Evolutionary conservation across 805 yeast species (phyloP).

Genomic region (Candida parachauliodes): DNA sequence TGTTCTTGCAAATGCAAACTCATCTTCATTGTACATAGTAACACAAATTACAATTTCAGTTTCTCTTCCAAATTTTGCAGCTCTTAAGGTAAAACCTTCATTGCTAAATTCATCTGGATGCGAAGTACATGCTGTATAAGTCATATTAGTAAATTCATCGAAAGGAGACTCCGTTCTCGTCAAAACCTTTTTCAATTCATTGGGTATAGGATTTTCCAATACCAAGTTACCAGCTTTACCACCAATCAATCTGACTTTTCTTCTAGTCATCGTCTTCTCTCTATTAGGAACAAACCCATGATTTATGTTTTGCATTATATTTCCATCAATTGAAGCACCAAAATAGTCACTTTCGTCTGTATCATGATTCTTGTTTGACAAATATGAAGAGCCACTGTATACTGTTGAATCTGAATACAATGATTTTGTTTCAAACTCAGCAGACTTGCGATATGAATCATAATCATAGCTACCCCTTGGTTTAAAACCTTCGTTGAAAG

Average conservation of each 20-base stretch:
- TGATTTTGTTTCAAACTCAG: conserved; percentile 30
- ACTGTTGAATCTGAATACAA: conserved; percentile 34
- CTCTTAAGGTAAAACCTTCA: conserved; percentile 81
- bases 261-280: conserved; percentile 64
- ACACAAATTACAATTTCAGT: conserved; percentile 89
- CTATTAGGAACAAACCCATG: conserved; percentile 52
- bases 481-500: conserved; percentile 16
- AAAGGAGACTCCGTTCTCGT: conserved; percentile 74
- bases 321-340: conserved; percentile 44
- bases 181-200: conserved; percentile 76
- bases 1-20: conserved; percentile 83
- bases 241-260: conserved; percentile 65
- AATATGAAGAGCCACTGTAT: conserved; percentile 28
- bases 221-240: conserved; percentile 74
- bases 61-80: conserved; percentile 83
- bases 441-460: conserved; percentile 30
- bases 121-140: conserved; percentile 94
- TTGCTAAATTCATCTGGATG: conserved; percentile 82
- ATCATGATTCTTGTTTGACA: conserved; percentile 17
- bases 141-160: conserved; percentile 93
- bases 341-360: conserved; percentile 34
- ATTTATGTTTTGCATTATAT: conserved; percentile 43
- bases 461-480: conserved; percentile 29
- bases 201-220: conserved; percentile 91
- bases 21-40: conserved; percentile 98